Percentiles rank a stretch among this genome's conserved stretches.
Conservation (phyloP, 2,329 filamentous ascomycete species). For the Fusarium miscanthi region DNA sequence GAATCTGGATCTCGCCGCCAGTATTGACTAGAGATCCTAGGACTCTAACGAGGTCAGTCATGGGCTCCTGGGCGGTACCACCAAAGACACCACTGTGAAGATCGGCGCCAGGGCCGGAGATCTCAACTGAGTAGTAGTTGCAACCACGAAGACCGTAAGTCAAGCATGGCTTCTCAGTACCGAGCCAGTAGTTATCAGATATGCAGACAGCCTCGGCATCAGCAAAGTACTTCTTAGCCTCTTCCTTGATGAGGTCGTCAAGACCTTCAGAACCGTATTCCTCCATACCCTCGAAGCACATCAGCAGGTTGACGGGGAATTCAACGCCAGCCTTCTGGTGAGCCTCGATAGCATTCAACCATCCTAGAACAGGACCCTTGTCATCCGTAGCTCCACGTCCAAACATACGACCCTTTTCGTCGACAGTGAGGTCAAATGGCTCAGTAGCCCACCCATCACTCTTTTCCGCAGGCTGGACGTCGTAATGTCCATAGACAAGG, state of each 20-base stretch:
- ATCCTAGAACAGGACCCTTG: conserved; percentile 96
- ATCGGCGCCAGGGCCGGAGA: conserved; percentile 92
- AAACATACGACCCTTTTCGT: conserved; percentile 94
- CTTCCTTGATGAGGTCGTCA: conserved; percentile 91
- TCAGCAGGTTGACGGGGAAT: conserved; percentile 96
- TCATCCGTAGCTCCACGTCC: conserved; percentile 96
- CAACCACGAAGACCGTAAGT: conserved; percentile 97
- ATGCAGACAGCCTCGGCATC: conserved; percentile 98
- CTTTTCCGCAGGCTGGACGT: conserved; percentile 94
- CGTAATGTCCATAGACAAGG: conserved; percentile 97
- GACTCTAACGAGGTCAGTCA: conserved; percentile 92
- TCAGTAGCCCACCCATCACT: conserved; percentile 96
- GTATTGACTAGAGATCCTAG: conserved; percentile 88
- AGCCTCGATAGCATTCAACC: conserved; percentile 97
- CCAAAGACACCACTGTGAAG: conserved; percentile 98
- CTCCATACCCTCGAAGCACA: conserved; percentile 99
- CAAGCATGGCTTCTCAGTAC: conserved; percentile 97
- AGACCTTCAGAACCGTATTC: conserved; percentile 97
- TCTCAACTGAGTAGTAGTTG: conserved; percentile 96
- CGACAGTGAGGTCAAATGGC: conserved; percentile 88
- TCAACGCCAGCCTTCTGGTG: conserved; percentile 95
- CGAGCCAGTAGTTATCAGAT: conserved; percentile 99
- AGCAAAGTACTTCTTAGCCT: conserved; percentile 94
- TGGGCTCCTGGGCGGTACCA: conserved; percentile 95
- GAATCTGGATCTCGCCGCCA: conserved; percentile 91